Evolutionary conservation across 208 protist genomes (phyloP), one percentile per base, ranked within the genome.

Genomic region (Phytomonas francai): DNA sequence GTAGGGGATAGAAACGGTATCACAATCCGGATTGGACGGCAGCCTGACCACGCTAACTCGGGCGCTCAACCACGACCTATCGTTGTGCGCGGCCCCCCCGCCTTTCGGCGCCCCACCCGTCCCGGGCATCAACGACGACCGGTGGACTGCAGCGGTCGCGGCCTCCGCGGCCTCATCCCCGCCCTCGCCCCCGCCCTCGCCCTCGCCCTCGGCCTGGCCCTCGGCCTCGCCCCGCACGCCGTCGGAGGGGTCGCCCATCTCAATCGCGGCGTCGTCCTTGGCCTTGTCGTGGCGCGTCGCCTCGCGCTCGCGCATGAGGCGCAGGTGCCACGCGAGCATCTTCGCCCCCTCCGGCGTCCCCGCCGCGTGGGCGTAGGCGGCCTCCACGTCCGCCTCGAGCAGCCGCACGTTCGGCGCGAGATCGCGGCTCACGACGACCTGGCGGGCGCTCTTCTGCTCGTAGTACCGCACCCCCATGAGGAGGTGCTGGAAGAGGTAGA

Each of bases 401-500:
- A 96, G 77, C 2, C 87, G 86, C 11, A 92, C 81, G 71, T 91
- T 92, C 31, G 79, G 74, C 14, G 77, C 68, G 56, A 66, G 57
- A 64, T 79, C 83, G 19, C 90, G 87, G 68, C 82, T 92, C 16
- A 94, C 63, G n/a, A 29, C 54, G 19, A 59, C 51, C 29, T 78
- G 78, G 42, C 68, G 70, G 36, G 64, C 73, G 31, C 51, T 62
- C 66, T 78, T 72, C 32, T 73, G 66, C 33, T 74, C 68, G 30
- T 74, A 69, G 63, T 87, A 93, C 65, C 65, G 70, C 56, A 93
- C 78, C 36, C 80, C 74, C 42, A 73, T 67, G 28, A 96, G 79
- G 12, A 96, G 73, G 60, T 93, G 88, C 65, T 91, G 75, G 51
- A 87, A 86, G 36, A 92, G 70, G 72, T 92, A 96, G 4, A 96